Evolutionary conservation across 805 yeast genomes (phyloP), one percentile per base, ranked within the genome.

Genomic region (Zygoascus bituminiphila): DNA sequence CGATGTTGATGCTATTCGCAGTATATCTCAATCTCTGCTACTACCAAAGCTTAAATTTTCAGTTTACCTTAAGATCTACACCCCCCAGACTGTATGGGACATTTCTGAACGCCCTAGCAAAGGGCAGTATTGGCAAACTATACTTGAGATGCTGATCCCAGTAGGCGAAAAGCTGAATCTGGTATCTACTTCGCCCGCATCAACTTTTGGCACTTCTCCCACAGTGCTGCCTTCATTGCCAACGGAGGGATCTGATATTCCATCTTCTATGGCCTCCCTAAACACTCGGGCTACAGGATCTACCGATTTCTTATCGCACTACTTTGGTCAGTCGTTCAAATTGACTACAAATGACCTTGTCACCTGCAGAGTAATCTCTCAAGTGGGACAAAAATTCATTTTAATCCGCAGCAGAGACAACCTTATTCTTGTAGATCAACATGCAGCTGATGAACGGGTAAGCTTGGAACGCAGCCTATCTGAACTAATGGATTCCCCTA

Each of bases 371-470:
- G 57, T 60, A 2, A 54, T 63, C 19, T 48, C 57, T 6, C 95
- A 86, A 59, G 64, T 84, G 2, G 86, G 79, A 42, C 57, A 63
- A 2, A 84, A 82, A 58, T 85, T 85, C 57, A 77, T 88, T 7
- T 64, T 87, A 4, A 61, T 75, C 1, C 23, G 39, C 10, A 22
- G 31, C 25, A 14, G 35, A 6, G 20, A 36, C 14, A 55, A 77
- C 14, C 61, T 77, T 19, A 64, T 77, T 9, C 33, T 59, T 1
- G 57, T 84, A 4, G 96, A 88, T 59, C 96, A 87, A 57, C 96
- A 88, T 67, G 95, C 95, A 0, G 78, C 82, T 47, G 94, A 84
- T 63, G 95, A 88, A 59, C 63, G 96, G 47, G 69, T 84, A 0
- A 69, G 70, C 42, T 74, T 83, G 1, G 96, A 88, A 41, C 56